Percentiles rank a stretch among this genome's conserved stretches.
These are phyloP conservation scores for Aspergillus wentii DNA, from an alignment of 495 filamentous ascomycete species.

Conservation along the genomic window DNA sequence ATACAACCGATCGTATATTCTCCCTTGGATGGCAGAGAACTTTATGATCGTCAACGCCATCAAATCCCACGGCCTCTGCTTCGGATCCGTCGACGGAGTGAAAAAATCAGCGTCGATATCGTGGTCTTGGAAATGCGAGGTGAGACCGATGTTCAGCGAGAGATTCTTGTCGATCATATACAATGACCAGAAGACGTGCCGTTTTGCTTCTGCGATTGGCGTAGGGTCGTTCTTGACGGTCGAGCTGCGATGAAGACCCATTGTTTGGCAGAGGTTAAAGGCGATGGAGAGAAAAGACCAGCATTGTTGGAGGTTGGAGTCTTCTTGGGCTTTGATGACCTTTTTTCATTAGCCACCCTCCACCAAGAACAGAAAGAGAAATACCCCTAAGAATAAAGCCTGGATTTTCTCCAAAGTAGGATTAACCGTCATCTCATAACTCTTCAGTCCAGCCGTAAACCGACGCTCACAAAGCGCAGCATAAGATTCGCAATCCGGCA, in stretches of 20 bases:
- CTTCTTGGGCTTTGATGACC: conserved; percentile 22
- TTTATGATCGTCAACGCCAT: conserved; percentile 19
- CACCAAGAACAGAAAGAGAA: background rate
- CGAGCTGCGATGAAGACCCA: conserved; percentile 14
- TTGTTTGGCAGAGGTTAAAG: conserved; percentile 23
- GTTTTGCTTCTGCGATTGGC: conserved; percentile 13
- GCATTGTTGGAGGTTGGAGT: conserved; percentile 20
- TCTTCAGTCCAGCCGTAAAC: conserved; percentile 13
- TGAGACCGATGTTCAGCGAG: conserved; percentile 20
- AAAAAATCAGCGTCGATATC: conserved; percentile 19
- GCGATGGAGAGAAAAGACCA: conserved; percentile 23
- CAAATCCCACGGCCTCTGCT: conserved; percentile 16
- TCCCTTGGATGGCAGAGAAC: conserved; percentile 18
- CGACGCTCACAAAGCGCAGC: conserved; percentile 12
- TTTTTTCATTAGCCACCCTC: conserved; percentile 4
- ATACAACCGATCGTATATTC: conserved; percentile 20
- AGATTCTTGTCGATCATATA: conserved; percentile 24
- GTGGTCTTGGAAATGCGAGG: conserved; percentile 24
- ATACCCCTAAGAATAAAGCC: conserved; percentile 19
- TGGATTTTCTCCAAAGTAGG: conserved; percentile 22
- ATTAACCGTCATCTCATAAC: conserved; percentile 15
- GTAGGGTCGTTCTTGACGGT: conserved; percentile 10
- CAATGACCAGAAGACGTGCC: conserved; percentile 21
- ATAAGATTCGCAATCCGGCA: conserved; percentile 10
- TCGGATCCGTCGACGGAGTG: conserved; percentile 10